These are phyloP conservation scores for Paramecium bursaria DNA, from an alignment of 73 alveolate species.

Conservation along the genomic window DNA sequence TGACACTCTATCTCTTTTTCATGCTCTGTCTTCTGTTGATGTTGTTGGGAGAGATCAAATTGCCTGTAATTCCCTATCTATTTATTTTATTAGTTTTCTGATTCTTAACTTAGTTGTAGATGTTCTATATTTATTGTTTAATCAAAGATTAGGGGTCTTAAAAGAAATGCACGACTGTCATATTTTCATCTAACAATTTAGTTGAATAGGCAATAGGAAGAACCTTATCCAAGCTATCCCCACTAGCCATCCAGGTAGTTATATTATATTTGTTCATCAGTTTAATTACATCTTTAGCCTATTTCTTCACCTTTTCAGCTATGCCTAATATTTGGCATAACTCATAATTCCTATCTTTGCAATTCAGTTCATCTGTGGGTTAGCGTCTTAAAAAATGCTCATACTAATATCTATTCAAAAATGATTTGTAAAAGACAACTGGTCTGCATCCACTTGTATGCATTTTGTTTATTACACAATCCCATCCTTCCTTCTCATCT, in stretches of 20 bases:
- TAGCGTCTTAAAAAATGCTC: not conserved
- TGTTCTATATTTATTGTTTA: too few relatives aligned
- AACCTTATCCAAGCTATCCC: slow-evolving; percentile 6
- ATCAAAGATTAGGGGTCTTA: too few relatives aligned
- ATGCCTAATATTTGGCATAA: slow-evolving; percentile 1
- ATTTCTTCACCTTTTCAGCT: slow-evolving; percentile 16
- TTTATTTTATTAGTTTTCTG: too few relatives aligned
- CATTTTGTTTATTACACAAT: slow-evolving; percentile 17
- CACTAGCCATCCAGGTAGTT: slow-evolving; percentile 61
- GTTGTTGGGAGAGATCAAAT: too few relatives aligned
- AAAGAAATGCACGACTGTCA: slow-evolving; percentile 1
- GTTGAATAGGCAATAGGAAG: slow-evolving; percentile 34
- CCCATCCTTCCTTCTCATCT: slow-evolving; percentile 50
- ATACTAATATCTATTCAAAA: not conserved
- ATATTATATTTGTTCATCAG: too few relatives aligned
- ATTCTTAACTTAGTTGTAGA: too few relatives aligned
- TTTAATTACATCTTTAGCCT: not conserved
- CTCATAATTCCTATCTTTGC: not conserved
- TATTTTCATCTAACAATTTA: not conserved
- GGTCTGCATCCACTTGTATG: slow-evolving; percentile 32
- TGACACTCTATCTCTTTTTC: too few relatives aligned
- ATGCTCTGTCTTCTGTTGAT: too few relatives aligned
- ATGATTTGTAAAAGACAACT: slow-evolving; percentile 8
- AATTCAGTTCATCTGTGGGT: not conserved
- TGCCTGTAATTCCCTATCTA: too few relatives aligned